phyloP scores from a whole-genome alignment of 495 filamentous ascomycete genomes.

The Penicillium odoratum region DNA sequence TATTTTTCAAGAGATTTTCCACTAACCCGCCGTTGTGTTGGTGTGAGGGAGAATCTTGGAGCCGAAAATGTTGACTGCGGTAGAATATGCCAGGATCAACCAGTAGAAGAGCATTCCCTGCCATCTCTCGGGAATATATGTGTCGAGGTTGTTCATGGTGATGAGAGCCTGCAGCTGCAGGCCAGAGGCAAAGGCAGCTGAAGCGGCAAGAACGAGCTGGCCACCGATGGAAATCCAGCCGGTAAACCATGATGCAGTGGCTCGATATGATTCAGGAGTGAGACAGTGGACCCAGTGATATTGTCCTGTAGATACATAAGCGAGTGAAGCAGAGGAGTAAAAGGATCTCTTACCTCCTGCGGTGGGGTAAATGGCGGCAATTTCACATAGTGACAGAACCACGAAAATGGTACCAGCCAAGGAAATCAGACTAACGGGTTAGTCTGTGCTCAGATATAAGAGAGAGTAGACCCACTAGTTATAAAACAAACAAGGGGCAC shows the following conservation, averaged over 20 bases:
- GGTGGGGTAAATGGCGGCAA: slow-evolving; percentile 27
- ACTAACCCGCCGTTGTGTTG: slow-evolving; percentile 23
- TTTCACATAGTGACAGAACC: slow-evolving; percentile 26
- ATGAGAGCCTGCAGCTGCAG: slow-evolving; percentile 27
- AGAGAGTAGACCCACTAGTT: slow-evolving; percentile 24
- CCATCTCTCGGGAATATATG: slow-evolving; percentile 21
- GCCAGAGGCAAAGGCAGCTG: slow-evolving; percentile 28
- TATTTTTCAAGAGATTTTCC: background rate
- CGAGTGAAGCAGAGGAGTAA: background rate
- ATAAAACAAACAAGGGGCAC: slow-evolving; percentile 35
- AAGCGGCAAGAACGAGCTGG: slow-evolving; percentile 31
- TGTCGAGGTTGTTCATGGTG: slow-evolving; percentile 25
- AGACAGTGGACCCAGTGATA: slow-evolving; percentile 31
- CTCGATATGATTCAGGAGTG: slow-evolving; percentile 18
- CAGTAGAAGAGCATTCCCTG: slow-evolving; percentile 30
- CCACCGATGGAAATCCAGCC: slow-evolving; percentile 34
- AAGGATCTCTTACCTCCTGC: slow-evolving; percentile 23
- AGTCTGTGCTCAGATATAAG: background rate
- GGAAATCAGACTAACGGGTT: slow-evolving; percentile 17
- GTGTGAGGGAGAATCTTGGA: slow-evolving; percentile 27
- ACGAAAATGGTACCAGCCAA: slow-evolving; percentile 24
- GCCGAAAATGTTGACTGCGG: slow-evolving; percentile 21
- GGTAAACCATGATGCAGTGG: slow-evolving; percentile 27
- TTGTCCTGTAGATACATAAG: slow-evolving; percentile 15
- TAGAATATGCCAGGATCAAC: slow-evolving; percentile 21